Percentiles rank a stretch among this genome's conserved stretches.
phyloP scores from a whole-genome alignment of 2,329 filamentous ascomycete genomes.

The Fusarium sp. region DNA sequence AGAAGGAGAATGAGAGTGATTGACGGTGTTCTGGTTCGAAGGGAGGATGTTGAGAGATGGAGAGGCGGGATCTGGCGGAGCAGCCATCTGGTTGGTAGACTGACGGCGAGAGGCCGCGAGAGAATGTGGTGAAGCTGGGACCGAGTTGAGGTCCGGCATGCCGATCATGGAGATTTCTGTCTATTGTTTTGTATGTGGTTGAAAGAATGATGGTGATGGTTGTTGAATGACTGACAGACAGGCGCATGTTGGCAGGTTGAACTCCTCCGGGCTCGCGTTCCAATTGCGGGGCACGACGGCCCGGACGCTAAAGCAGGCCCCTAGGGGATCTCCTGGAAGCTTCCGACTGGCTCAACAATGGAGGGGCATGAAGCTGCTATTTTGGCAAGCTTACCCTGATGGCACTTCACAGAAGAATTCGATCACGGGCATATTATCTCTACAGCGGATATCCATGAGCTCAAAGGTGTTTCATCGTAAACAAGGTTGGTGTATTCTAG shows the following conservation, averaged over 20 bases:
- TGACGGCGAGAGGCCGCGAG: conserved; percentile 57
- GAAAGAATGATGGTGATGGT: neutral
- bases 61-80: conserved; percentile 52
- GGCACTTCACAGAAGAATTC: neutral
- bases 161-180: conserved; percentile 19
- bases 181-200: neutral
- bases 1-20: conserved; percentile 52
- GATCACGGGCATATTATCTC: neutral
- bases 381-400: conserved; percentile 6
- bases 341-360: conserved; percentile 19
- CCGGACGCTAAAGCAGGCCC: conserved; percentile 36
- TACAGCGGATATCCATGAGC: no score
- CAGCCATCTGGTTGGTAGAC: conserved; percentile 58
- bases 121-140: conserved; percentile 62
- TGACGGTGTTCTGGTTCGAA: conserved; percentile 64
- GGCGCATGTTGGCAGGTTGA: conserved; percentile 27
- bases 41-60: conserved; percentile 67
- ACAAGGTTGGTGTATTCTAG: no score
- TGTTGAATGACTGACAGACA: conserved; percentile 2
- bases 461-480: no score
- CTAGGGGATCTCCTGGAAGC: conserved; percentile 14
- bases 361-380: conserved; percentile 8
- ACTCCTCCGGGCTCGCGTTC: conserved; percentile 26
- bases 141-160: conserved; percentile 68
- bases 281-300: conserved; percentile 36